These are phyloP conservation scores for Neofusicoccum kwambonambiense DNA, from an alignment of 2,329 filamentous ascomycete genomes.

Conservation along the genomic window DNA sequence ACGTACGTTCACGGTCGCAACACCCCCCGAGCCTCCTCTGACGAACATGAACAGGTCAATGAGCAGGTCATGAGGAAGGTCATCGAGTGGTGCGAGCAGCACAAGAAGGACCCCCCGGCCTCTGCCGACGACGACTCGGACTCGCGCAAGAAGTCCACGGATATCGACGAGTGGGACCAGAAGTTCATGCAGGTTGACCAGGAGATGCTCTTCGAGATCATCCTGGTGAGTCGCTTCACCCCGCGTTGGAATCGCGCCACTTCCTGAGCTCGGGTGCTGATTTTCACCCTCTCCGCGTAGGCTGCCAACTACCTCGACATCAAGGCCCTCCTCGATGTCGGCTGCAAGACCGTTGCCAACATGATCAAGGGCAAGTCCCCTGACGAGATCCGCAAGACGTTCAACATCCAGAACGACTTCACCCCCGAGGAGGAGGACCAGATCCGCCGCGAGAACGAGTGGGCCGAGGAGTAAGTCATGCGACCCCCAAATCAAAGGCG, in stretches of 20 bases:
- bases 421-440: slow-evolving; percentile 98
- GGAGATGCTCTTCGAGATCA: slow-evolving; percentile 99
- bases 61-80: slow-evolving; percentile 93
- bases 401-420: slow-evolving; percentile 99
- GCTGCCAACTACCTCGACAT: slow-evolving; percentile 99
- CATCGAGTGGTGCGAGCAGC: slow-evolving; percentile 96
- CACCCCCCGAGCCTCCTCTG: slow-evolving; percentile 23
- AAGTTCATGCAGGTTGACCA: slow-evolving; percentile 99
- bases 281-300: slow-evolving; percentile 42
- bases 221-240: slow-evolving; percentile 63
- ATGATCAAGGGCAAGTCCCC: slow-evolving; percentile 99
- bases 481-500: not conserved
- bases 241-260: not conserved
- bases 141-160: slow-evolving; percentile 95
- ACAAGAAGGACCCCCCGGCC: slow-evolving; percentile 83
- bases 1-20: slow-evolving; percentile 46
- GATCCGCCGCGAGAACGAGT: slow-evolving; percentile 61
- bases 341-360: slow-evolving; percentile 99
- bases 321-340: slow-evolving; percentile 94
- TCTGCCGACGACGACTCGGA: slow-evolving; percentile 87
- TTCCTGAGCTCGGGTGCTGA: not conserved
- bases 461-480: slow-evolving; percentile 39
- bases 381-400: slow-evolving; percentile 98
- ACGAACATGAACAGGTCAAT: slow-evolving; percentile 61
- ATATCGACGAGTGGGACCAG: slow-evolving; percentile 99